These are phyloP conservation scores for Fusarium avenaceum DNA, from an alignment of 2,329 filamentous ascomycete species.

Conservation along the genomic window DNA sequence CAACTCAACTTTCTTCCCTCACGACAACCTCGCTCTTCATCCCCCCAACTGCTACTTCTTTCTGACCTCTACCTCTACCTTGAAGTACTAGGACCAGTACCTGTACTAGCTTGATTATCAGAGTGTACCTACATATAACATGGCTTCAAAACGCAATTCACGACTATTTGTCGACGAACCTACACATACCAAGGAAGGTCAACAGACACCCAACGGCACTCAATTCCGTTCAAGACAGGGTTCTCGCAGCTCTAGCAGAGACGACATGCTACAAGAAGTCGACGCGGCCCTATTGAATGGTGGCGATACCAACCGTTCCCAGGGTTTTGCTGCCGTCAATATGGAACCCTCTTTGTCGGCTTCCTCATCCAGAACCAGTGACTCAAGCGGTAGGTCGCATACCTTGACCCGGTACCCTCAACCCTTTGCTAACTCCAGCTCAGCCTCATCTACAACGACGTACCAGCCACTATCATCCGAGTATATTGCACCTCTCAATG, in stretches of 20 bases:
- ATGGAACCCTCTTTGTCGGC: constrained; percentile 36
- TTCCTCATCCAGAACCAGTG: constrained; percentile 24
- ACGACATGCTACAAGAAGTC: constrained; percentile 48
- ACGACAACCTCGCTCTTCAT: constrained; percentile 22
- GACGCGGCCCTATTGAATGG: constrained; percentile 45
- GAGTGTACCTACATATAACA: constrained; percentile 24
- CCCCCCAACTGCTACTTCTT: constrained; percentile 4
- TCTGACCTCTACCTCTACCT: neutral
- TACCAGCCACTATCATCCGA: constrained; percentile 31
- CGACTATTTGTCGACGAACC: constrained; percentile 42
- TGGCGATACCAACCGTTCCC: constrained; percentile 41
- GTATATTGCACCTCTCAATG: constrained; percentile 46
- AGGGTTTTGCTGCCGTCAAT: constrained; percentile 22
- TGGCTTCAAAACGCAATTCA: constrained; percentile 46
- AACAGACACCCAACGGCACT: constrained; percentile 28
- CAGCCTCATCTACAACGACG: constrained; percentile 40
- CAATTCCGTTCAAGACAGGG: constrained; percentile 50
- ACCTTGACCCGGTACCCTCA: neutral
- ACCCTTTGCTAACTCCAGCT: constrained; percentile 18
- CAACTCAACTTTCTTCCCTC: constrained; percentile 14
- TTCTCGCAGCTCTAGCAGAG: constrained; percentile 50
- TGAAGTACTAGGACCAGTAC: neutral
- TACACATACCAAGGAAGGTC: constrained; percentile 20
- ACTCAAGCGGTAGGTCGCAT: constrained; percentile 39
- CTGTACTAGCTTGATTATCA: neutral